These are phyloP conservation scores for Phaeosphaeria sp. DNA, from an alignment of 2,329 filamentous ascomycete species.

Conservation along the genomic window DNA sequence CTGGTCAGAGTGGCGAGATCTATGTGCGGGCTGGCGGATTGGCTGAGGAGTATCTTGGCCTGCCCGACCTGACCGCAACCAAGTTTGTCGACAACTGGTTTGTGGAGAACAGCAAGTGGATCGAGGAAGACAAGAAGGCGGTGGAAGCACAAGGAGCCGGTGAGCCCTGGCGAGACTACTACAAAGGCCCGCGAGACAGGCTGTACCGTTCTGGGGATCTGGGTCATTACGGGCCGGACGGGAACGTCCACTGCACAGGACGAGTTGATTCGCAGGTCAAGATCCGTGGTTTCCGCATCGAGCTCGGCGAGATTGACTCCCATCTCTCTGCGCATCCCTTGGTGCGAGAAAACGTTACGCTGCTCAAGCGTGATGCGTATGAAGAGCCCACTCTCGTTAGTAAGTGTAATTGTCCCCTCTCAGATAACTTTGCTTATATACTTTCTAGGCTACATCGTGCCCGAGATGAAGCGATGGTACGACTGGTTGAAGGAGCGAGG, in stretches of 20 bases:
- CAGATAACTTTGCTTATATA: conserved; percentile 8
- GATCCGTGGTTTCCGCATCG: conserved; percentile 93
- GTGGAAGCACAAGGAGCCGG: conserved; percentile 55
- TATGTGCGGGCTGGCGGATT: conserved; percentile 83
- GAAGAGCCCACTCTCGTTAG: conserved; percentile 88
- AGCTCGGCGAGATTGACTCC: conserved; percentile 90
- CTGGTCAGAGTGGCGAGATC: conserved; percentile 86
- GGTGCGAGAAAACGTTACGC: conserved; percentile 83
- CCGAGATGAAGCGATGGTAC: conserved; percentile 77
- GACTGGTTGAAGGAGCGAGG: conserved; percentile 65
- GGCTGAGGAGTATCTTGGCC: conserved; percentile 78
- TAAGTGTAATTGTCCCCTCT: conserved; percentile 29
- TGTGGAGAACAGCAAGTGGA: conserved; percentile 74
- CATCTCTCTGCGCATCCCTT: conserved; percentile 77
- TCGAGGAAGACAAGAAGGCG: conserved; percentile 66
- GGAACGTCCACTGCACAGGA: conserved; percentile 79
- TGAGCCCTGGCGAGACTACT: conserved; percentile 80
- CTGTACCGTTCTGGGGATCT: conserved; percentile 89
- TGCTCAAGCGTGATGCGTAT: conserved; percentile 82
- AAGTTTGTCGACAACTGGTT: conserved; percentile 93
- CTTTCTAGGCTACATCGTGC: conserved; percentile 73
- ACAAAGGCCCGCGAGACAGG: conserved; percentile 81
- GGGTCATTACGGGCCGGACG: conserved; percentile 73
- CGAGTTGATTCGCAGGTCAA: conserved; percentile 91
- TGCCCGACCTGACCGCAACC: conserved; percentile 66